Base-by-base conservation (phyloP, 2,329 filamentous ascomycete species). In the Gnomoniopsis smithogilvyi region DNA sequence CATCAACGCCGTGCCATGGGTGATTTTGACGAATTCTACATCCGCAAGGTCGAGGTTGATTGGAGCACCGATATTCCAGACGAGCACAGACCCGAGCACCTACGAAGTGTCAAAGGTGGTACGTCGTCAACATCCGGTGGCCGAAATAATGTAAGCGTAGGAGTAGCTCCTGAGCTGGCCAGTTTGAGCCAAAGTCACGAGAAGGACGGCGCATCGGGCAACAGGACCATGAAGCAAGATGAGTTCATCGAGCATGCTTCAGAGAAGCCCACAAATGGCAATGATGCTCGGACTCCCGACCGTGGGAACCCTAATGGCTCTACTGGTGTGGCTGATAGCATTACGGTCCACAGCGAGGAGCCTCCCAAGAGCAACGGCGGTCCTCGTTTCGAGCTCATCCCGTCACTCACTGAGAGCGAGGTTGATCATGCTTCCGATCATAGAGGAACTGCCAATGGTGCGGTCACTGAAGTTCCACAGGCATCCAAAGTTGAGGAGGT, bases 1-100 rank as follows among this genome's bases (percentile, higher is more conserved):
- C 80, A 84, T 61, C 72, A 75, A 56, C 72, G 75, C 65, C 78
- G 81, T 57, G 73, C 70, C 53, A 66, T 71, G 1, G 83, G 83
- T 4, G 72, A 78, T 2, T 85, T 82, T 61, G 76, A 84, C 59
- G 75, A 76, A 3, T 78, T 75, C 54, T 69, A 82, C 33, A 68
- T 73, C 11, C 65, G 69, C 2, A 75, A 75, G 55, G 80, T 85
- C 58, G 72, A 77, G 64, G 67, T 73, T 2, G 76, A 78, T 26
- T 85, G 82, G 81, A 74, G 68, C n/a, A 51, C 54, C 11, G 58
- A 36, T 17, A 60, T 62, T 14, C 60, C 60, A 1, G 53, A 62
- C 11, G 57, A 60, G 10, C 30, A 54, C 50, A 60, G 50, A 24
- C 60, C 57, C 12, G 60, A 51, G 24, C 36, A 46, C 4, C 54